Evolutionary conservation across 2,329 filamentous ascomycete species (phyloP).

Genomic region (Claviceps paspali): DNA sequence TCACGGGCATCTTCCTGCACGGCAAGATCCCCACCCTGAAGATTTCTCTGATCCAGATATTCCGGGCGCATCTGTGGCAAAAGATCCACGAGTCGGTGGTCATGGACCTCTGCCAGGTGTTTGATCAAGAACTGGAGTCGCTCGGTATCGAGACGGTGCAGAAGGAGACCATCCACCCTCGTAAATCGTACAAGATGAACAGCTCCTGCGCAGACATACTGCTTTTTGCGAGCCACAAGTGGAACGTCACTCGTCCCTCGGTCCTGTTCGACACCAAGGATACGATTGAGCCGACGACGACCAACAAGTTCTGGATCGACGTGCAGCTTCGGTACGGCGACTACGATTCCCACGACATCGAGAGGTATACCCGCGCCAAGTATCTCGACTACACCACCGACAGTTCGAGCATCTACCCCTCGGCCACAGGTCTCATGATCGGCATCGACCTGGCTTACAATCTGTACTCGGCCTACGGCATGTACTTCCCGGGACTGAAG

Average conservation of each 20-base stretch:
- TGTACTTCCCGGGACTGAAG: constrained; percentile 97
- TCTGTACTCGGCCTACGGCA: constrained; percentile 91
- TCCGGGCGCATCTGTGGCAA: constrained; percentile 98
- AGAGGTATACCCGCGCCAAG: constrained; percentile 92
- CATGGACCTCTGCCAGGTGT: constrained; percentile 97
- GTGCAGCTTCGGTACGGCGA: constrained; percentile 93
- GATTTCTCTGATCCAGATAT: constrained; percentile 96
- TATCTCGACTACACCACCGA: constrained; percentile 98
- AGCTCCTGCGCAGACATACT: constrained; percentile 96
- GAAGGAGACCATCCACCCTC: constrained; percentile 96
- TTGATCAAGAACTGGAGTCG: constrained; percentile 92
- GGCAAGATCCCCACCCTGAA: constrained; percentile 97
- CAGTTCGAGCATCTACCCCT: constrained; percentile 97
- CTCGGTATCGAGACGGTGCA: constrained; percentile 94
- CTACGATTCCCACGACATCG: constrained; percentile 98
- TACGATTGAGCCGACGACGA: constrained; percentile 80
- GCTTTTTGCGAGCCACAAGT: constrained; percentile 94
- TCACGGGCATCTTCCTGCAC: constrained; percentile 97
- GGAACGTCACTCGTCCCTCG: constrained; percentile 91
- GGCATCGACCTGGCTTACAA: constrained; percentile 97
- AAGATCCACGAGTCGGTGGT: constrained; percentile 98
- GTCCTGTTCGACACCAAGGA: constrained; percentile 94
- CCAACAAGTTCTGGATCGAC: constrained; percentile 99
- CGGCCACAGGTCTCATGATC: constrained; percentile 92
- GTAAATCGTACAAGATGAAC: constrained; percentile 99